Evolutionary conservation across 129 eudicot species (phyloP).

Genomic region (Oenanthe sinensis): DNA sequence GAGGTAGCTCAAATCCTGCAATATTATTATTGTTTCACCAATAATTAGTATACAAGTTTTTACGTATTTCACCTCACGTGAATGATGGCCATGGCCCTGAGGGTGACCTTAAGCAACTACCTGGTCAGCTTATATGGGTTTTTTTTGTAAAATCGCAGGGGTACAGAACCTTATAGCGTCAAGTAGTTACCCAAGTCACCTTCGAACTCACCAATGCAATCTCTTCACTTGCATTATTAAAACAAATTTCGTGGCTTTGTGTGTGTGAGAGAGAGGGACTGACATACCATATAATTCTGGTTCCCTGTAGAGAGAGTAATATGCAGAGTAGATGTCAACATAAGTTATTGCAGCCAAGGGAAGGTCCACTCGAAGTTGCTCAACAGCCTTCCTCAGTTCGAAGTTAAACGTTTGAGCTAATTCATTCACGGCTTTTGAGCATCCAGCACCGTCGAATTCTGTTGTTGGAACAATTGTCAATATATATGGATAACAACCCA

Average conservation of each 20-base stretch:
- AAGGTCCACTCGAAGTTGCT: neutral
- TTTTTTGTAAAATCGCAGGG: no score
- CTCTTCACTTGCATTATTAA: no score
- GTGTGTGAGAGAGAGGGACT: no score
- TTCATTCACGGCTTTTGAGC: neutral
- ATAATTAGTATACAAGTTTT: neutral
- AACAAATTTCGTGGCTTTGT: no score
- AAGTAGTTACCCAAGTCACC: no score
- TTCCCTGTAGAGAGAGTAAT: conserved; percentile 8
- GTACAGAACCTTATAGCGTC: no score
- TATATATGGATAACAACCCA: conserved; percentile 11
- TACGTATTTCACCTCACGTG: no score
- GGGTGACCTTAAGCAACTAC: no score
- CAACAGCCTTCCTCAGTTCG: neutral
- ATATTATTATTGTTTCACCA: no score
- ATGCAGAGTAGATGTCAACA: conserved; percentile 3
- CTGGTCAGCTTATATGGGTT: no score
- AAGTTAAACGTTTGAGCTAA: conserved; percentile 9
- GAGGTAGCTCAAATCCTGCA: conserved; percentile 9
- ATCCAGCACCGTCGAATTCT: conserved; percentile 4
- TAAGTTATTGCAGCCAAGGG: conserved; percentile 3
- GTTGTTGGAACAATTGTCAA: neutral
- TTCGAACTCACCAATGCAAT: no score
- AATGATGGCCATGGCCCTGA: no score
- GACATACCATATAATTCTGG: conserved; percentile 6